These are phyloP conservation scores for Aspergillus fumigatiaffinis DNA, from an alignment of 2,329 filamentous ascomycete species.

Conservation along the genomic window DNA sequence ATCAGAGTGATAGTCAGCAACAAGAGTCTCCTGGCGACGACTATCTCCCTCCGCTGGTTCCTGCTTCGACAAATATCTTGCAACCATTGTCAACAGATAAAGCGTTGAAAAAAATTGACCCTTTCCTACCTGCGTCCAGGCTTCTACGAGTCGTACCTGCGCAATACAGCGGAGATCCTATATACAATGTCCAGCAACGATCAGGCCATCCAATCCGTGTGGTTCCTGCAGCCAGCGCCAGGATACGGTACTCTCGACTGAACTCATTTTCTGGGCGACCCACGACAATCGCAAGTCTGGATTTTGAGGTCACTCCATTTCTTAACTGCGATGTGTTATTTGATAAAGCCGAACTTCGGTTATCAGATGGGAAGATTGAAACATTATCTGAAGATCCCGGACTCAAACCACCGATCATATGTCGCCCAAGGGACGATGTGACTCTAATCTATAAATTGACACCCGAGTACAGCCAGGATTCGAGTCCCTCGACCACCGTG, in stretches of 20 bases:
- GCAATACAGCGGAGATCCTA: conserved; percentile 45
- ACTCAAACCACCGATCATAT: conserved; percentile 35
- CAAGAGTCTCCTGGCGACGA: conserved; percentile 42
- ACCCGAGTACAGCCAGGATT: conserved; percentile 34
- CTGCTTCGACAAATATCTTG: conserved; percentile 56
- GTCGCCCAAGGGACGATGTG: conserved; percentile 54
- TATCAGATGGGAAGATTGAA: conserved; percentile 48
- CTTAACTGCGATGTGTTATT: conserved; percentile 49
- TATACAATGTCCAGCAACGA: conserved; percentile 52
- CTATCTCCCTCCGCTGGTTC: conserved; percentile 52
- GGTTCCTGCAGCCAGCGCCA: conserved; percentile 53
- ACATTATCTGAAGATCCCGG: conserved; percentile 36
- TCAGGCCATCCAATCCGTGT: conserved; percentile 52
- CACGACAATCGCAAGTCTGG: conserved; percentile 50
- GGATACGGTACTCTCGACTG: conserved; percentile 52
- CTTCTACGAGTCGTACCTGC: conserved; percentile 55
- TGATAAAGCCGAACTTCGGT: conserved; percentile 43
- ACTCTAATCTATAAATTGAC: conserved; percentile 54
- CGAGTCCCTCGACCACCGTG: conserved; percentile 34
- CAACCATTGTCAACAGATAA: conserved; percentile 52
- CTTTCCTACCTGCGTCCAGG: conserved; percentile 55
- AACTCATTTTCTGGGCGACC: conserved; percentile 41
- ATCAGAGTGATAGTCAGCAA: conserved; percentile 39
- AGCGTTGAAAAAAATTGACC: conserved; percentile 43
- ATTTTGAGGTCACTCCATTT: conserved; percentile 54